phyloP scores from a whole-genome alignment of 306 rosid species.

The Delonix regia region DNA sequence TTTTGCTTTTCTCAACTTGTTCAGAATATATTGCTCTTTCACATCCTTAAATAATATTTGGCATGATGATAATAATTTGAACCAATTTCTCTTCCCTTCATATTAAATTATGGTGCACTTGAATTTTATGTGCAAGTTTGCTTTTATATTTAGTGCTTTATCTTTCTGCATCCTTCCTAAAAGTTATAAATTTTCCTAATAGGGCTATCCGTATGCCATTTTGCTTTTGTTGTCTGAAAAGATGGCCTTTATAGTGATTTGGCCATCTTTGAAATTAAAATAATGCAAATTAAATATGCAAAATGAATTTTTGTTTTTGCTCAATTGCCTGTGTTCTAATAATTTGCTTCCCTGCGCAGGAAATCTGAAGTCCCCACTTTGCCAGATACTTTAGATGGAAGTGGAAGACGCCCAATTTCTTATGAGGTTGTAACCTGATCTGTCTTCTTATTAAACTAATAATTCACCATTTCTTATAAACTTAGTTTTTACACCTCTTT shows the following conservation, averaged over 20 bases:
- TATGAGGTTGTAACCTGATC: neutral
- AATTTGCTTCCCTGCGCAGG: neutral
- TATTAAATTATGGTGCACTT: neutral
- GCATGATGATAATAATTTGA: neutral
- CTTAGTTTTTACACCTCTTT: neutral
- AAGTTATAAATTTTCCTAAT: neutral
- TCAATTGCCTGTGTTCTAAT: neutral
- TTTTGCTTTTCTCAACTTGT: slow-evolving; percentile 5
- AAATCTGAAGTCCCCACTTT: neutral
- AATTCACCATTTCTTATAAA: neutral
- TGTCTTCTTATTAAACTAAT: neutral
- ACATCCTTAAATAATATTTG: neutral
- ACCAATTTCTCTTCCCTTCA: neutral
- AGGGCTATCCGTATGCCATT: neutral
- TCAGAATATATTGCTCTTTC: neutral
- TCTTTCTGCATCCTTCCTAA: neutral
- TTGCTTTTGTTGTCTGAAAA: neutral
- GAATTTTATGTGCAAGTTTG: neutral
- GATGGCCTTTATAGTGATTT: neutral
- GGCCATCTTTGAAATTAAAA: neutral
- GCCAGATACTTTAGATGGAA: neutral
- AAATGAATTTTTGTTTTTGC: neutral
- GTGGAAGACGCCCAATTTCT: slow-evolving; percentile 10
- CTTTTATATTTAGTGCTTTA: neutral
- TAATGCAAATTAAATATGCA: neutral